Conservation (phyloP, 306 rosid species). For the Acacia crassicarpa region DNA sequence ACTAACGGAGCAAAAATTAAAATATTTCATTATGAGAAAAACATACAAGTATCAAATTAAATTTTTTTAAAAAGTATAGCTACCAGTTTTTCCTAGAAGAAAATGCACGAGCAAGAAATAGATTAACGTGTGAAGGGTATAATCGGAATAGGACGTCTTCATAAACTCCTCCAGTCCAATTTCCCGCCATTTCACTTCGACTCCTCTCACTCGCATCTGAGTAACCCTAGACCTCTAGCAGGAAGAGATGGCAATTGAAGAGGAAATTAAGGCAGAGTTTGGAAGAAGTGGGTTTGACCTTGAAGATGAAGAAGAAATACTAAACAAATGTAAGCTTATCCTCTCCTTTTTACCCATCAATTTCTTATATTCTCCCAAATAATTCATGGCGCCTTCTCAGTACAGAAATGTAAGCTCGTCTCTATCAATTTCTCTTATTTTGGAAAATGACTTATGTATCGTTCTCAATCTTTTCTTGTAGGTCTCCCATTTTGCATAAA, state of each 20-base stretch:
- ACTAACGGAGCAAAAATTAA: too few species aligned
- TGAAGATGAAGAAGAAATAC: conserved; percentile 72
- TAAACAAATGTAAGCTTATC: conserved; percentile 60
- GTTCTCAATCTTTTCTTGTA: conserved; percentile 28
- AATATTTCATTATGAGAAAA: too few species aligned
- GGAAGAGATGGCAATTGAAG: conserved; percentile 62
- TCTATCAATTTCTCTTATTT: not conserved
- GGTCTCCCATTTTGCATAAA: conserved; percentile 76
- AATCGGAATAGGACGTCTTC: not conserved
- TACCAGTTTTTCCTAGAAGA: too few species aligned
- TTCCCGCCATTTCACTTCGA: conserved; percentile 62
- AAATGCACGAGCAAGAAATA: not conserved
- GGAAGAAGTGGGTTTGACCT: conserved; percentile 49
- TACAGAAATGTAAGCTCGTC: conserved; percentile 60
- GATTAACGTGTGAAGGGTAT: conserved; percentile 1
- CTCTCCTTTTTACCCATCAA: conserved; percentile 6
- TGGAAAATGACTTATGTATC: not conserved
- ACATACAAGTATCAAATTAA: too few species aligned
- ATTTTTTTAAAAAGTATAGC: too few species aligned
- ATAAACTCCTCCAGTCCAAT: conserved; percentile 12
- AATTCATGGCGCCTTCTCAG: conserved; percentile 4
- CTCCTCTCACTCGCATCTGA: conserved; percentile 21
- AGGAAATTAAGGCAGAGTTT: conserved; percentile 71
- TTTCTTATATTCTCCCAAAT: not conserved
- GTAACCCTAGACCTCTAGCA: conserved; percentile 57